Conservation (phyloP, 768 basidiomycete species). For the Mycena epipterygia region DNA sequence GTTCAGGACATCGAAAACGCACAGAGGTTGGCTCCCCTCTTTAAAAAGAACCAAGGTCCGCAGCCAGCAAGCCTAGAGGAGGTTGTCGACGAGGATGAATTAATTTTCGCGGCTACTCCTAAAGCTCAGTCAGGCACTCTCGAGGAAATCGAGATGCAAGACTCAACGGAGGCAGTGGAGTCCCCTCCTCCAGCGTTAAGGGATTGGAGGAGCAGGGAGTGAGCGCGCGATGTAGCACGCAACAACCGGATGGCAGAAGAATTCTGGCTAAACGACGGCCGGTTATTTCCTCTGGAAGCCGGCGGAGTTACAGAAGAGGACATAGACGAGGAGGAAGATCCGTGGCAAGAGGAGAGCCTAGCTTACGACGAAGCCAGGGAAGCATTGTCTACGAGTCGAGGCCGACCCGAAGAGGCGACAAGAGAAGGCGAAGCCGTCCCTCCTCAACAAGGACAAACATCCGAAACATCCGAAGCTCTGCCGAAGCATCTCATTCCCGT, state of each 20-base stretch:
- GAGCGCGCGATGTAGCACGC: background rate
- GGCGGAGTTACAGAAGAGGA: background rate
- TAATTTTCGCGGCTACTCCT: background rate
- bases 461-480: too few relatives aligned
- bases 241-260: background rate
- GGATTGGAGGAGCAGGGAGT: background rate
- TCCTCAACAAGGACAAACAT: background rate
- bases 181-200: background rate
- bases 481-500: background rate
- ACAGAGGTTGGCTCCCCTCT: background rate
- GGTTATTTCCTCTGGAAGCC: background rate
- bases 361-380: background rate
- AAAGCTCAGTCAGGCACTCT: background rate
- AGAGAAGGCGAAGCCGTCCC: too few relatives aligned
- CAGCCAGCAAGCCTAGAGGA: background rate
- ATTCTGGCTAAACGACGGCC: conserved; percentile 8
- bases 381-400: background rate
- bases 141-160: background rate
- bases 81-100: background rate
- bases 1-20: background rate
- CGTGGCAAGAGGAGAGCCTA: background rate
- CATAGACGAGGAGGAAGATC: too few relatives aligned
- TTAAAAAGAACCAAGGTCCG: background rate
- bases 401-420: too few relatives aligned
- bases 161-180: background rate